These are phyloP conservation scores for Thalia dealbata DNA, from an alignment of 176 grass and related monocot species.

Conservation along the genomic window DNA sequence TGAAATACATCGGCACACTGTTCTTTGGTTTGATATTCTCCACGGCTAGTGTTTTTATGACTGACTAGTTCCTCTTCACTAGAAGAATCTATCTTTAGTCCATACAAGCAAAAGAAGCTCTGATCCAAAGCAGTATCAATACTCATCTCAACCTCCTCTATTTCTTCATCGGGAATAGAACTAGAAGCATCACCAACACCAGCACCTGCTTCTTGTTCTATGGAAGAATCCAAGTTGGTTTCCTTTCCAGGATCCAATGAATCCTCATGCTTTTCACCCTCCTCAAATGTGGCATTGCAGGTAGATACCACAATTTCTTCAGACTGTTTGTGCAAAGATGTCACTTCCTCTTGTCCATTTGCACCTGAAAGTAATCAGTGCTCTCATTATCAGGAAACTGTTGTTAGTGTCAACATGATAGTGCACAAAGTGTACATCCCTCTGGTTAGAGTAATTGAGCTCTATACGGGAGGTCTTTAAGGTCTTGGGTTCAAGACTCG, in stretches of 20 bases:
- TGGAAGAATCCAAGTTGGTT: neutral
- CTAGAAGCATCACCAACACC: neutral
- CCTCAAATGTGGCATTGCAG: constrained; percentile 21
- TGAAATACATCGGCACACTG: constrained; percentile 99
- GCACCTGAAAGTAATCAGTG: constrained; percentile 36
- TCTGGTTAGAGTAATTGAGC: too few relatives aligned
- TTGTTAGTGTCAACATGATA: neutral
- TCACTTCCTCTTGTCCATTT: constrained; percentile 52
- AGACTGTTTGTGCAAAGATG: constrained; percentile 17
- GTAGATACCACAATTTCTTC: constrained; percentile 20
- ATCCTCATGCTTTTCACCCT: constrained; percentile 46
- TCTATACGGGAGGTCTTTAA: too few relatives aligned
- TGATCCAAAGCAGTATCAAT: constrained; percentile 94
- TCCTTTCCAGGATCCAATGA: constrained; percentile 53
- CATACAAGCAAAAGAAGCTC: constrained; percentile 96
- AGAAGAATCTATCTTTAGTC: constrained; percentile 94
- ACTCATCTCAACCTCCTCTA: constrained; percentile 71
- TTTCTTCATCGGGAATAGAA: constrained; percentile 49
- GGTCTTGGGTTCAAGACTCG: too few relatives aligned
- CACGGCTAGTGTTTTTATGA: constrained; percentile 89
- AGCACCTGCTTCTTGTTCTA: neutral
- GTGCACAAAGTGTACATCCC: too few relatives aligned
- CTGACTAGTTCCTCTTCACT: constrained; percentile 82
- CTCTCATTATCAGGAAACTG: neutral
- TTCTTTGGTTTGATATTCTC: constrained; percentile 98